Percentiles rank a stretch among this genome's conserved stretches.
Conservation (phyloP, 108 stramenopile genomes). For the Asterionellopsis glacialis region DNA sequence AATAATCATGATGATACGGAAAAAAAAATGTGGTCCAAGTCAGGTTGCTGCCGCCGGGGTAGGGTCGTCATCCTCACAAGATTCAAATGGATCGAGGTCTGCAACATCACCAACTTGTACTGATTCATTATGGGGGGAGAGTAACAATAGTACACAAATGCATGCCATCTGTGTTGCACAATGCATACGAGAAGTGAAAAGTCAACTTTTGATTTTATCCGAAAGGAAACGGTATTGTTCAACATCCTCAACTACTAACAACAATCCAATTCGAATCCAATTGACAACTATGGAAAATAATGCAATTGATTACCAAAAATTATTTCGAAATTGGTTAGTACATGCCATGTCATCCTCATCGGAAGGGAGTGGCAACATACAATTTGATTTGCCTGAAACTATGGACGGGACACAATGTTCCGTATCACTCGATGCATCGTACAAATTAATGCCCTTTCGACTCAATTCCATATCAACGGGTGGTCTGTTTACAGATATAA, state of each 20-base stretch:
- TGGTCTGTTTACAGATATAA: conserved; percentile 14
- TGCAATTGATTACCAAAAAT: conserved; percentile 1
- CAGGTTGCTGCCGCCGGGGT: too few relatives aligned
- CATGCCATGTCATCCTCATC: conserved; percentile 6
- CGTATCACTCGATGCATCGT: conserved; percentile 8
- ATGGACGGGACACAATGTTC: conserved; percentile 20
- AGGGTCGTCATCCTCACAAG: background rate
- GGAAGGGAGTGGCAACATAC: background rate
- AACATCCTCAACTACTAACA: too few relatives aligned
- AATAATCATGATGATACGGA: too few relatives aligned
- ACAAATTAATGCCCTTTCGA: conserved; percentile 25
- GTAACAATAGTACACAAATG: background rate
- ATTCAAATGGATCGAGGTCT: background rate
- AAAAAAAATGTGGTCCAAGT: too few relatives aligned
- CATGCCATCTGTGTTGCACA: background rate
- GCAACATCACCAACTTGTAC: too few relatives aligned
- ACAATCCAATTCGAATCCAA: background rate
- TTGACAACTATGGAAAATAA: background rate
- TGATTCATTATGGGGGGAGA: background rate
- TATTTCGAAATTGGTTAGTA: conserved; percentile 18
- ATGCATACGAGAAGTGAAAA: background rate
- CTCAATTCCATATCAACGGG: conserved; percentile 4
- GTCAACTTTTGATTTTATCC: background rate
- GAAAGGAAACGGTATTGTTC: too few relatives aligned
- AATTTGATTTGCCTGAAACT: conserved; percentile 32